A percentile compares a stretch with the other conserved stretches of the same genome.
Conservation (phyloP, 305 asterid genomes). For the Ilex paraguariensis region DNA sequence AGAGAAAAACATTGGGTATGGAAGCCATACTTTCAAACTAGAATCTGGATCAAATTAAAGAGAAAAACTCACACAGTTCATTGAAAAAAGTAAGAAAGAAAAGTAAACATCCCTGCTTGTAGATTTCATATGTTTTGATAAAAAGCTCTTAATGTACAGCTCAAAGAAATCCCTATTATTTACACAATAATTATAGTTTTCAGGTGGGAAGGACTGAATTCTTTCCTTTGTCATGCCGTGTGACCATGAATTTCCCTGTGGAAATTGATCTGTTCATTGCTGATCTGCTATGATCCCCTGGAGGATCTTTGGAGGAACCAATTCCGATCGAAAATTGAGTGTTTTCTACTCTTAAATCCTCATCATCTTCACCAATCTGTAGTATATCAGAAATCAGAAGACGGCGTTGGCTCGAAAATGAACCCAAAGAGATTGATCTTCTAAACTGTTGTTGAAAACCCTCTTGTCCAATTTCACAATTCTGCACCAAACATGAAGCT, state of each 20-base stretch:
- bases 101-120: too few relatives aligned
- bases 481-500: neutral
- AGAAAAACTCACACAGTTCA: too few relatives aligned
- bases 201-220: conserved; percentile 29
- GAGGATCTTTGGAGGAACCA: conserved; percentile 32
- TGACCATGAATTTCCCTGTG: conserved; percentile 27
- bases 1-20: too few relatives aligned
- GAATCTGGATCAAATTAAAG: too few relatives aligned
- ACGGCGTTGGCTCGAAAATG: conserved; percentile 24
- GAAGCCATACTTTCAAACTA: too few relatives aligned
- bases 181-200: neutral
- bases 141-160: too few relatives aligned
- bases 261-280: conserved; percentile 43
- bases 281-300: conserved; percentile 9
- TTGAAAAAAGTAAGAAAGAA: too few relatives aligned
- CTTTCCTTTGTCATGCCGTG: conserved; percentile 40
- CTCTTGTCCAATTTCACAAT: conserved; percentile 15
- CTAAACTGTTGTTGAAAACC: conserved; percentile 14
- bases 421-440: conserved; percentile 34
- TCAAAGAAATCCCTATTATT: too few relatives aligned
- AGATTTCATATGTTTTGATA: too few relatives aligned
- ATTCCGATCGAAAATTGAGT: conserved; percentile 25
- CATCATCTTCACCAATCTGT: conserved; percentile 31
- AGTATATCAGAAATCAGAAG: conserved; percentile 42
- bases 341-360: conserved; percentile 12